Evolutionary conservation across 139 green algal species (phyloP).

Genomic region (Picochlorum sp.): DNA sequence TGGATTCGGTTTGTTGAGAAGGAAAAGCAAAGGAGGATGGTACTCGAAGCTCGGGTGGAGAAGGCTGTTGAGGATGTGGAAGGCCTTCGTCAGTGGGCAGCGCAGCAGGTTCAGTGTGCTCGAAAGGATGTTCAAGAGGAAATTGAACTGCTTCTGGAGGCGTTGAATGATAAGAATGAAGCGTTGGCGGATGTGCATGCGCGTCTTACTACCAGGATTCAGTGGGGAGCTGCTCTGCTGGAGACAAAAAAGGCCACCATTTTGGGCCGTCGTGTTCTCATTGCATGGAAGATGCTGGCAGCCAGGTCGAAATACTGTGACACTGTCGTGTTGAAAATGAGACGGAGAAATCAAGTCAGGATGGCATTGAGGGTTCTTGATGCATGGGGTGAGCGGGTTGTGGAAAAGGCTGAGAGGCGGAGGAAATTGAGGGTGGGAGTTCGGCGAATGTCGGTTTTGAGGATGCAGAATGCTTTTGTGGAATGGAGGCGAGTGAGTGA

Average conservation of each 20-base stretch:
- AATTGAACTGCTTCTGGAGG: conserved; percentile 28
- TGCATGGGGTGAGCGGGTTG: conserved; percentile 14
- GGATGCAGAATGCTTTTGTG: conserved; percentile 16
- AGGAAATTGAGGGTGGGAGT: conserved; percentile 15
- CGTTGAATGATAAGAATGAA: conserved; percentile 21
- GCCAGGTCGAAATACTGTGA: conserved; percentile 12
- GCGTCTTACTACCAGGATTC: conserved; percentile 22
- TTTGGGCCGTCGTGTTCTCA: conserved; percentile 9
- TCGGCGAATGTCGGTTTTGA: conserved; percentile 17
- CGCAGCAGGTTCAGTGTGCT: conserved; percentile 42
- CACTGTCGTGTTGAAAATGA: conserved; percentile 22
- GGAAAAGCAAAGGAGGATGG: conserved; percentile 42
- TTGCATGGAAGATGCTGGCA: conserved; percentile 3
- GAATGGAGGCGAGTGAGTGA: not conserved
- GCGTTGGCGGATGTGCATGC: conserved; percentile 16
- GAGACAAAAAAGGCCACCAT: conserved; percentile 11
- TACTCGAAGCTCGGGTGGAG: conserved; percentile 37
- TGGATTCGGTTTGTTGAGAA: conserved; percentile 59
- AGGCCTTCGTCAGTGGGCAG: conserved; percentile 43
- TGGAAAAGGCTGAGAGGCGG: conserved; percentile 3
- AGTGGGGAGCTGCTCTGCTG: conserved; percentile 31
- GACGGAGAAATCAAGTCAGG: conserved; percentile 7
- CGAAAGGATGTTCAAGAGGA: conserved; percentile 46
- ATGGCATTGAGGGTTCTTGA: conserved; percentile 3
- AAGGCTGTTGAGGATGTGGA: conserved; percentile 35